These are phyloP conservation scores for Leccinum subtestaceum DNA, from an alignment of 768 basidiomycete species.

Conservation along the genomic window DNA sequence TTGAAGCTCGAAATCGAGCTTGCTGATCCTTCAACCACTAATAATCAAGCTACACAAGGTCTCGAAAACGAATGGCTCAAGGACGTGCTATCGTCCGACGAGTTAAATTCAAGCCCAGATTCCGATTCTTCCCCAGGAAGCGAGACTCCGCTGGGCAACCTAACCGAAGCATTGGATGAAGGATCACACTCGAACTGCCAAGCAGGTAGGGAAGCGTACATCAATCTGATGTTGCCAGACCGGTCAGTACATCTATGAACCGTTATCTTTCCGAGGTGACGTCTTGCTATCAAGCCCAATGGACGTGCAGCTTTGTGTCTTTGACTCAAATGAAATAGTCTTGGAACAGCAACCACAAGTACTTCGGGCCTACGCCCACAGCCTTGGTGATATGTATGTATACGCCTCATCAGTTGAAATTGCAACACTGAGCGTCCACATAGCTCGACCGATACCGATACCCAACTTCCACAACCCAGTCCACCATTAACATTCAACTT, in stretches of 20 bases:
- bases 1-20: constrained; percentile 43
- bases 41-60: background rate
- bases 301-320: constrained; percentile 52
- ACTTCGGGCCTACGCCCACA: constrained; percentile 40
- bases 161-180: background rate
- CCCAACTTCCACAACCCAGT: constrained; percentile 38
- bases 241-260: constrained; percentile 36
- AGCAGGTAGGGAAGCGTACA: constrained; percentile 35
- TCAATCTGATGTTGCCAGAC: constrained; percentile 58
- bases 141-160: background rate
- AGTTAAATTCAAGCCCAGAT: background rate
- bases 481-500: constrained; percentile 44
- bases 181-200: constrained; percentile 28
- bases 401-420: background rate
- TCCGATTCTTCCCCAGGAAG: background rate
- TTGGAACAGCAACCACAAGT: constrained; percentile 37
- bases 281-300: constrained; percentile 41
- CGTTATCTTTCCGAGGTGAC: constrained; percentile 10
- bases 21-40: background rate
- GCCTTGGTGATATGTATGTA: constrained; percentile 45
- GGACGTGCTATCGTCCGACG: background rate
- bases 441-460: constrained; percentile 34
- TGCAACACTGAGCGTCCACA: constrained; percentile 5
- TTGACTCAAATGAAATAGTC: constrained; percentile 31
- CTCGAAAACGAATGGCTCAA: background rate